These are phyloP conservation scores for Paecilomyces niveus DNA, from an alignment of 2,329 filamentous ascomycete species.

Conservation along the genomic window DNA sequence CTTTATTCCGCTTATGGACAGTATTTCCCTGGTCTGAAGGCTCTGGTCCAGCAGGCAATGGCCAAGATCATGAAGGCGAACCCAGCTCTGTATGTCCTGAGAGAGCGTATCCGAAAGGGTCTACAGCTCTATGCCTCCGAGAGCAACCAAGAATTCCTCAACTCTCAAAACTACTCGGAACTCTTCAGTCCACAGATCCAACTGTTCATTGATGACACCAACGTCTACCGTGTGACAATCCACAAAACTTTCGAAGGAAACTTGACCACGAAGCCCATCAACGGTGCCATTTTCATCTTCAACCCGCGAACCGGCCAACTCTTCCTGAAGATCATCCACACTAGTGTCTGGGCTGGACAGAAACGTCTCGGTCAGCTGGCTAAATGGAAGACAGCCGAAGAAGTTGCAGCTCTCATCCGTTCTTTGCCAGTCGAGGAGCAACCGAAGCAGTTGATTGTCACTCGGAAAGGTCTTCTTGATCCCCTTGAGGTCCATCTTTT, in stretches of 20 bases:
- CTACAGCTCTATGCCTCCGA: constrained; percentile 96
- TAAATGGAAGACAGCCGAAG: constrained; percentile 99
- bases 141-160: constrained; percentile 98
- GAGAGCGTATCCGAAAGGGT: constrained; percentile 97
- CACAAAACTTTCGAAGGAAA: constrained; percentile 99
- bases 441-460: constrained; percentile 97
- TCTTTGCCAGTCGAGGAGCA: constrained; percentile 96
- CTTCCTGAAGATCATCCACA: constrained; percentile 99
- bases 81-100: constrained; percentile 87
- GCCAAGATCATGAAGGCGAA: constrained; percentile 99
- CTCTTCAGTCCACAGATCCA: constrained; percentile 99
- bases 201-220: constrained; percentile 97
- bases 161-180: constrained; percentile 98
- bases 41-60: constrained; percentile 95
- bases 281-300: constrained; percentile 99
- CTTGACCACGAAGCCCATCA: constrained; percentile 97
- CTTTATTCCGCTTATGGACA: constrained; percentile 96
- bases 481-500: constrained; percentile 94
- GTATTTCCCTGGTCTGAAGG: constrained; percentile 97
- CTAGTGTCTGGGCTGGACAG: constrained; percentile 97
- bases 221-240: constrained; percentile 98
- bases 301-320: constrained; percentile 96
- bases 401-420: constrained; percentile 94
- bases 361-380: constrained; percentile 97
- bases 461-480: constrained; percentile 92